Base-by-base conservation (phyloP, 2,329 filamentous ascomycete genomes). In the Zalaria sp. region DNA sequence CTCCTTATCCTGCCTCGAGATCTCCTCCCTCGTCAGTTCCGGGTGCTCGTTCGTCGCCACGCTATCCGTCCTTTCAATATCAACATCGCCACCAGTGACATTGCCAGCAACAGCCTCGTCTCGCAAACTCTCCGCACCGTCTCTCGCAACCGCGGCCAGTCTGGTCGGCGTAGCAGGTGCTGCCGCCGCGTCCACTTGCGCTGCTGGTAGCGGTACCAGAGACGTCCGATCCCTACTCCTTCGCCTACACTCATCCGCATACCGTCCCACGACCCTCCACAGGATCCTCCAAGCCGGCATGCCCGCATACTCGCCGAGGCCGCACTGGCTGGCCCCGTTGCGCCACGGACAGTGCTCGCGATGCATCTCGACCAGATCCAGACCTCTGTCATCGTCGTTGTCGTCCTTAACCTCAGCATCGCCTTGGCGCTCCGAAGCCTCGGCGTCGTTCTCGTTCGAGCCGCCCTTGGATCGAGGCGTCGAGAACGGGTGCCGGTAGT, bases 401-500 rank as follows among this genome's bases (percentile, higher is more conserved):
- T 79, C 59, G 6, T 78, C 63, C 31, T 64, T 54, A 31, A 69
- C 44, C 18, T 45, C 42, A 6, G 37, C 42, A 18, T 18, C 18
- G 18, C 18, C 18, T 18, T 18, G 2, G 18, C 18, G 18, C 18
- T 18, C 18, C 18, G 18, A 18, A 18, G 18, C 18, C 18, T 18
- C 18, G 18, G 18, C 18, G 18, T 18, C 18, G 18, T 18, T 18
- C 18, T 18, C 18, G 18, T 18, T 18, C 4, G 11, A 38, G 29
- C 35, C 61, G 0, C 69, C 18, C 69, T 10, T 64, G 60, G 1
- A 66, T 64, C 44, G 75, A 18, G 18, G 18, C 18, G 71, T 27
- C 81, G 34, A 32, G 27, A 43, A 43, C 37, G 27, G 41, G 5
- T n/a, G 45, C 18, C 44, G 47, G 45, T 60, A 59, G 34, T 72